A percentile compares a stretch with the other conserved stretches of the same genome.
These are phyloP conservation scores for Adansonia madagascariensis DNA, from an alignment of 441 rosid genomes.

Conservation along the genomic window DNA sequence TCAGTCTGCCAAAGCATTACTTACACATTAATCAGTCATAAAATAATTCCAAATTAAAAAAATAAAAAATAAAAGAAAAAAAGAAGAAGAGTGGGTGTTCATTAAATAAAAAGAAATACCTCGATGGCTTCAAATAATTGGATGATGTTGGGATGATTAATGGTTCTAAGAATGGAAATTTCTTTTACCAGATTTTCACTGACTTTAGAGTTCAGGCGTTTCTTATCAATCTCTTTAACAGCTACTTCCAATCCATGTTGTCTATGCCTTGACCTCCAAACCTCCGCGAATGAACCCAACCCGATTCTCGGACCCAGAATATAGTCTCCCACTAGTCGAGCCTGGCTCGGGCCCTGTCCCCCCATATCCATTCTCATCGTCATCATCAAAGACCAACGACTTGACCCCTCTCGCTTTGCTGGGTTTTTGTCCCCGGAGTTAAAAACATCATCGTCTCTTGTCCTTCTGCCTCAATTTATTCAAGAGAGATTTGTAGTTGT, in stretches of 20 bases:
- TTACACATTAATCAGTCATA: slow-evolving; percentile 14
- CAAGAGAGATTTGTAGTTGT: background rate
- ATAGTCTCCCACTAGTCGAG: slow-evolving; percentile 66
- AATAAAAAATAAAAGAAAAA: background rate
- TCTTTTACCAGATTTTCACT: slow-evolving; percentile 70
- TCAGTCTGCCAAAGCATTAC: slow-evolving; percentile 44
- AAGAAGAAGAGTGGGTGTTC: no score
- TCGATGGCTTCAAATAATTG: slow-evolving; percentile 66
- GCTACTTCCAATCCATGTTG: slow-evolving; percentile 60
- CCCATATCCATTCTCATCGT: slow-evolving; percentile 50
- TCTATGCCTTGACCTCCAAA: slow-evolving; percentile 66
- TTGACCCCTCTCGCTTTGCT: background rate
- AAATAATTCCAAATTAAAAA: background rate
- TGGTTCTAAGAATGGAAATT: slow-evolving; percentile 76
- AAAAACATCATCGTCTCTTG: slow-evolving; percentile 15
- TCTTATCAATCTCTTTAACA: slow-evolving; percentile 78
- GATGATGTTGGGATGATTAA: slow-evolving; percentile 79
- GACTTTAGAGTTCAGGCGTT: slow-evolving; percentile 61
- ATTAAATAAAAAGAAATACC: slow-evolving; percentile 37
- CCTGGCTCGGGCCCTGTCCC: slow-evolving; percentile 9
- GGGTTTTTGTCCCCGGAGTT: background rate
- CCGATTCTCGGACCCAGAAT: slow-evolving; percentile 71
- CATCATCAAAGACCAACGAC: slow-evolving; percentile 15
- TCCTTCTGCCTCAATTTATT: background rate
- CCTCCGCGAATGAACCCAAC: slow-evolving; percentile 79